Evolutionary conservation across 202 grass and related monocot species (phyloP).

Genomic region (Schoenoplectus tabernaemontani): DNA sequence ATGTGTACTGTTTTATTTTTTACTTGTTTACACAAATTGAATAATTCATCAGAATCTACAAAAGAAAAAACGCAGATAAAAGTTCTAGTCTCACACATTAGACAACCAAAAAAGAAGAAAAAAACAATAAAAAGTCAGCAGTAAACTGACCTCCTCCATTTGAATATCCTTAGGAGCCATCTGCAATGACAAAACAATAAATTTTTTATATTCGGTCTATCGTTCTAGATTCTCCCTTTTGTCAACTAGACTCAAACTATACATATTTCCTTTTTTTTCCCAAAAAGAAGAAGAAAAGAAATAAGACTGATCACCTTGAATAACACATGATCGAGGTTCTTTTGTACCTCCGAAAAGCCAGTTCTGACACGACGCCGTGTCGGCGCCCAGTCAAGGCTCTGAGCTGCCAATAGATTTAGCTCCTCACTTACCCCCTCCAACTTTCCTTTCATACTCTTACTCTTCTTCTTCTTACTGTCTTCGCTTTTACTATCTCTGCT

Average conservation of each 20-base stretch:
- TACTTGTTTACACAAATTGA: too few species aligned
- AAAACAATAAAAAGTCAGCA: slow-evolving; percentile 11
- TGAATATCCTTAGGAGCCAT: slow-evolving; percentile 72
- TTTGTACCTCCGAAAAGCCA: slow-evolving; percentile 58
- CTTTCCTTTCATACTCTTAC: slow-evolving; percentile 1
- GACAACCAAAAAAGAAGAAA: slow-evolving; percentile 27
- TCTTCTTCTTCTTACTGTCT: background rate
- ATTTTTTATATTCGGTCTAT: background rate
- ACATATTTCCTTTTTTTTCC: too few species aligned
- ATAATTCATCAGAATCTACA: too few species aligned
- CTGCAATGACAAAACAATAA: slow-evolving; percentile 26
- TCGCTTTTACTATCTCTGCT: background rate
- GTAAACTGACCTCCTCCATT: slow-evolving; percentile 63
- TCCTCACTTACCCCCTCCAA: slow-evolving; percentile 72
- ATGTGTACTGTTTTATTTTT: too few species aligned
- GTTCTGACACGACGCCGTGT: slow-evolving; percentile 55
- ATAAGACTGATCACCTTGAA: slow-evolving; percentile 55
- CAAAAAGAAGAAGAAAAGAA: too few species aligned
- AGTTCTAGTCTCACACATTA: slow-evolving; percentile 6
- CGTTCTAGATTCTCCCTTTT: background rate
- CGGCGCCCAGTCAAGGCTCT: slow-evolving; percentile 80
- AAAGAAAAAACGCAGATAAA: slow-evolving; percentile 16
- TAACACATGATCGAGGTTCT: slow-evolving; percentile 69
- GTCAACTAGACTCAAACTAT: background rate
- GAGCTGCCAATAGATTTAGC: slow-evolving; percentile 50